Evolutionary conservation across 1,139 yeast species (phyloP).

Genomic region (Blastobotrys apis): DNA sequence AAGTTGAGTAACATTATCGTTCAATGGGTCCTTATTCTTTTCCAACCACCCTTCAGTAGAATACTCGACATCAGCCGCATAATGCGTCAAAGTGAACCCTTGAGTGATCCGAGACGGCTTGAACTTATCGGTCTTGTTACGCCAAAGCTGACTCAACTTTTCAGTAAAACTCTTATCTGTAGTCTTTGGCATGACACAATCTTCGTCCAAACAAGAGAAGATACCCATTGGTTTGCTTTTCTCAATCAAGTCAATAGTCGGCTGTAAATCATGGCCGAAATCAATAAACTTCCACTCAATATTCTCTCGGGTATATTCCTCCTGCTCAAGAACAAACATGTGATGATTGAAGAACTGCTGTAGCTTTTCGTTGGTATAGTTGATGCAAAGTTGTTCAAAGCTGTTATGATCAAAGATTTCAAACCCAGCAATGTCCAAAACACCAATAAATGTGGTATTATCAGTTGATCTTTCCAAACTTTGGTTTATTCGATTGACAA

Average conservation of each 20-base stretch:
- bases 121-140: slow-evolving; percentile 55
- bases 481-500: slow-evolving; percentile 74
- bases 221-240: slow-evolving; percentile 72
- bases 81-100: slow-evolving; percentile 76
- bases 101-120: slow-evolving; percentile 56
- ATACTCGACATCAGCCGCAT: slow-evolving; percentile 94
- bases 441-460: slow-evolving; percentile 71
- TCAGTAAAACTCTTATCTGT: slow-evolving; percentile 80
- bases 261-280: slow-evolving; percentile 94
- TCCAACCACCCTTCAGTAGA: slow-evolving; percentile 90
- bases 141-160: slow-evolving; percentile 65
- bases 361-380: slow-evolving; percentile 90
- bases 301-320: slow-evolving; percentile 87
- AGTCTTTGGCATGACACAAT: slow-evolving; percentile 90
- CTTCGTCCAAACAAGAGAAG: slow-evolving; percentile 88
- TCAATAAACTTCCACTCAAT: slow-evolving; percentile 96
- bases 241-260: slow-evolving; percentile 90
- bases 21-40: slow-evolving; percentile 91
- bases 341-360: slow-evolving; percentile 98
- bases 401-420: slow-evolving; percentile 90
- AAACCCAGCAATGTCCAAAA: slow-evolving; percentile 95
- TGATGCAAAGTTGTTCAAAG: slow-evolving; percentile 94
- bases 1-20: slow-evolving; percentile 61
- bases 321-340: slow-evolving; percentile 94
- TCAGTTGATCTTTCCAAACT: slow-evolving; percentile 48